phyloP scores from a whole-genome alignment of 345 rosid genomes.

The Moricandia moricandioides region DNA sequence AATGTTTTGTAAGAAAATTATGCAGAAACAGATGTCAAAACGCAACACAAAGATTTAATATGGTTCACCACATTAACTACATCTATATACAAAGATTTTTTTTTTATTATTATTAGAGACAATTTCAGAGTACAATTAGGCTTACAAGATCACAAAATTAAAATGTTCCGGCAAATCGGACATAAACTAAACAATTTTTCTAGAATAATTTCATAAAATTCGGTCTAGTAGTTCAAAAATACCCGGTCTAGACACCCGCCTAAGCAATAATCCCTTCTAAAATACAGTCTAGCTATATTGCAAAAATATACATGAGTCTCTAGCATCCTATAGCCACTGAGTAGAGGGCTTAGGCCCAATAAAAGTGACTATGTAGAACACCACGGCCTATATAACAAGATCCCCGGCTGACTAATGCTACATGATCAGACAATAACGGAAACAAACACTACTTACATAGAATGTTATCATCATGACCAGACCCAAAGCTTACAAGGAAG shows the following conservation, averaged over 20 bases:
- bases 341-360: neutral
- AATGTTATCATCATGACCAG: neutral
- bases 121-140: no score
- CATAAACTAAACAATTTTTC: neutral
- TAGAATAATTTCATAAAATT: no score
- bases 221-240: neutral
- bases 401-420: neutral
- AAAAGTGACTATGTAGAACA: neutral
- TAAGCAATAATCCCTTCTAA: no score
- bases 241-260: neutral
- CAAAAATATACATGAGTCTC: neutral
- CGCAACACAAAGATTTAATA: neutral
- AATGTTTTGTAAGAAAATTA: neutral
- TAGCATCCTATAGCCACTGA: neutral
- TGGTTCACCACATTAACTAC: neutral
- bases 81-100: neutral
- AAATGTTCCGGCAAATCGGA: neutral
- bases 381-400: neutral
- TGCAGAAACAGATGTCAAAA: neutral
- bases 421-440: neutral
- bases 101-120: no score
- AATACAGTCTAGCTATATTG: no score
- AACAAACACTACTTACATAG: neutral
- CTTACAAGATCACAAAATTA: no score
- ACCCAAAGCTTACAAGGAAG: no score